Conservation (phyloP, 2,329 filamentous ascomycete species). For the Coniochaeta prunicola region DNA sequence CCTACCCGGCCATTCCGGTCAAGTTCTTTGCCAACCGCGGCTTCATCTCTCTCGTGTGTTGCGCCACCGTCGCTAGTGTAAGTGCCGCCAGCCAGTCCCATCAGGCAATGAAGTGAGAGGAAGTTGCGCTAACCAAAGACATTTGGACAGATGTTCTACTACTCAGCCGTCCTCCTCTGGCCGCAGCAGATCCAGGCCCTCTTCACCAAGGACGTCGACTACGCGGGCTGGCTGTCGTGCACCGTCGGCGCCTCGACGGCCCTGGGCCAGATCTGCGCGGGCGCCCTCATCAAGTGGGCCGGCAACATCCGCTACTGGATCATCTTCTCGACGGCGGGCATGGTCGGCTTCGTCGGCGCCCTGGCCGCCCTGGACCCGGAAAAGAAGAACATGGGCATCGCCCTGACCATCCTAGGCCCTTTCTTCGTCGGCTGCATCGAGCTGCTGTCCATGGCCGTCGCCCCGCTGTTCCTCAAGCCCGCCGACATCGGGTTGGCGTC, state of each 20-base stretch:
- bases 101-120: conserved; percentile 7
- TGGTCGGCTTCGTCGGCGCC: conserved; percentile 26
- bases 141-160: conserved; percentile 10
- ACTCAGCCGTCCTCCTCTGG: conserved; percentile 25
- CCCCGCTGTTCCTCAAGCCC: conserved; percentile 27
- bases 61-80: conserved; percentile 23
- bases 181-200: conserved; percentile 26
- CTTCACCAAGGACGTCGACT: conserved; percentile 24
- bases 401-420: conserved; percentile 25
- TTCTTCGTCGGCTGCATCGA: conserved; percentile 29
- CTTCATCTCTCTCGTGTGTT: conserved; percentile 26
- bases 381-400: conserved; percentile 22
- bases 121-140: not conserved
- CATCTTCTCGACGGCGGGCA: conserved; percentile 26
- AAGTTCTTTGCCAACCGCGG: conserved; percentile 28
- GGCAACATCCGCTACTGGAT: conserved; percentile 29
- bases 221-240: conserved; percentile 28
- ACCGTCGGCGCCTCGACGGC: conserved; percentile 26
- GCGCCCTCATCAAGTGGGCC: conserved; percentile 22
- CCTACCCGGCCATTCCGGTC: conserved; percentile 21
- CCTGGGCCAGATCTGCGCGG: conserved; percentile 24
- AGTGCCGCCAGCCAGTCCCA: not conserved
- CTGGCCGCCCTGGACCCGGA: conserved; percentile 26
- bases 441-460: conserved; percentile 23
- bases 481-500: conserved; percentile 32